Base-by-base conservation (phyloP, 1,139 yeast species). In the Geotrichum fermentans region DNA sequence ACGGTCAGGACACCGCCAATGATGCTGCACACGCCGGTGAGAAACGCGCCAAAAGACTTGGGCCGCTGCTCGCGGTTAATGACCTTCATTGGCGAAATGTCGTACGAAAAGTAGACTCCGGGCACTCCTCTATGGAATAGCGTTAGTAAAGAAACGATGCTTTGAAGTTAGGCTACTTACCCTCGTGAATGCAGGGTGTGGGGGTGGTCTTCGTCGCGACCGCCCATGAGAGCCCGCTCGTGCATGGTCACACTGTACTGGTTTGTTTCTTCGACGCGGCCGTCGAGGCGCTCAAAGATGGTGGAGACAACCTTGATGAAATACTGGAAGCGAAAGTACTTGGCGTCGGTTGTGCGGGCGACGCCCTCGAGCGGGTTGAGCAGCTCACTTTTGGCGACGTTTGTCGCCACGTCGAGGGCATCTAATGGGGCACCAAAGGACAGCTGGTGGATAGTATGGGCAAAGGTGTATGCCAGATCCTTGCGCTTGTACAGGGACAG, bases 1-100 rank as follows among this genome's bases (percentile, higher is more conserved):
- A 92, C 90, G 49, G 96, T 92, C 53, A 92, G 73, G 10, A 92
- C 92, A 37, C 97, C 97, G 8, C 97, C 97, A 41, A 90, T 77
- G 10, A 95, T 87, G 54, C 96, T 83, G 58, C 92, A 78, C 41
- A 87, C 87, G 35, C 95, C 90, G 56, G 92, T 74, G 36, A 90
- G 65, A 63, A 92, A 90, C 3, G 92, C 87, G 24, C 95, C 85
- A 81, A 95, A 83, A 0, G 94, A 75, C 65, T 82, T 84, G 35
- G 80, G 78, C 58, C 82, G 84, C 56, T 80, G 82, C 65, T 92
- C 95, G 48, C 79, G 75, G 68, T 90, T 89, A 60, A 90, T 86
- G 45, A 92, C 90, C 65, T 90, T 89, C 72, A 92, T 73, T 7
- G 98, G 96, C 47, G 95, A 83, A 63, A 92, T 89, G 60, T 92